Conservation (phyloP, 768 basidiomycete genomes). For the Inosperma sp. region DNA sequence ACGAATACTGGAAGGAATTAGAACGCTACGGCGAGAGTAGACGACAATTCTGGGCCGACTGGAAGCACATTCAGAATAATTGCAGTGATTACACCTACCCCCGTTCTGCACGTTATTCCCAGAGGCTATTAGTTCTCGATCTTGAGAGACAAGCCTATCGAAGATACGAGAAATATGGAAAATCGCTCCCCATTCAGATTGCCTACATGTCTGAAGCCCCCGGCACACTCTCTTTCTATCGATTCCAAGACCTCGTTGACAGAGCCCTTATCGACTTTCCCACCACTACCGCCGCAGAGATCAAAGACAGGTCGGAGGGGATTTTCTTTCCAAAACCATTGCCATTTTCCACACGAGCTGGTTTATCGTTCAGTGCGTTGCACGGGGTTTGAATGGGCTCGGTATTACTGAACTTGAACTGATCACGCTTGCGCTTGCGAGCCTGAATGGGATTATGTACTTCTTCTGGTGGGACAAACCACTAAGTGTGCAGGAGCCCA, state of each 20-base stretch:
- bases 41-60: neutral
- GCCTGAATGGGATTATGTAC: constrained; percentile 26
- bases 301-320: constrained; percentile 31
- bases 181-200: neutral
- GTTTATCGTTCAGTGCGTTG: constrained; percentile 28
- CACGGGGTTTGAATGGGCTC: constrained; percentile 20
- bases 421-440: constrained; percentile 27
- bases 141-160: neutral
- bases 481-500: constrained; percentile 10
- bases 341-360: constrained; percentile 29
- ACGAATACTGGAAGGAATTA: no score
- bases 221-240: constrained; percentile 7
- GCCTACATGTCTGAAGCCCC: neutral
- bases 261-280: constrained; percentile 9
- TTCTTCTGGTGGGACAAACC: constrained; percentile 35
- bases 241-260: neutral
- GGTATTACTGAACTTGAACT: constrained; percentile 31
- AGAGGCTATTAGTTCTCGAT: neutral
- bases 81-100: neutral
- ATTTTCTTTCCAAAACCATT: constrained; percentile 27
- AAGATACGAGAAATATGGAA: neutral
- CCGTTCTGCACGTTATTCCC: neutral
- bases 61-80: neutral
- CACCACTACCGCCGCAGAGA: constrained; percentile 14
- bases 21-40: neutral